These are phyloP conservation scores for Beauveria pseudobassiana DNA, from an alignment of 2,329 filamentous ascomycete genomes.

Conservation along the genomic window DNA sequence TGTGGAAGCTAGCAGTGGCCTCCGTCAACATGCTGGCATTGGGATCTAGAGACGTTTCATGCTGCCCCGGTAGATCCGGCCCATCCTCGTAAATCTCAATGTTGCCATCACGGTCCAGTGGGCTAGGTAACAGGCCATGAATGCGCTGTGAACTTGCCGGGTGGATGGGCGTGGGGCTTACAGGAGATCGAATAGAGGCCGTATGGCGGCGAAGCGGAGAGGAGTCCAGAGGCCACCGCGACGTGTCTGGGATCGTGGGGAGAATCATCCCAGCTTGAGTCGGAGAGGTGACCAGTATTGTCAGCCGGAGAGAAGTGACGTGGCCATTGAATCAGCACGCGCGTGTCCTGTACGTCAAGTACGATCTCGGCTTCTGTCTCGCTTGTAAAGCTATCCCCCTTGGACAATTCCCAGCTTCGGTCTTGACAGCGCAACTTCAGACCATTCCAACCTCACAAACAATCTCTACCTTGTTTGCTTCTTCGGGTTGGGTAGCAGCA, in stretches of 20 bases:
- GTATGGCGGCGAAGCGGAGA: slow-evolving; percentile 48
- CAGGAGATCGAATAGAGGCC: slow-evolving; percentile 61
- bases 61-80: slow-evolving; percentile 32
- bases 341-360: slow-evolving; percentile 87
- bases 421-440: slow-evolving; percentile 88
- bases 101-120: slow-evolving; percentile 29
- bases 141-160: slow-evolving; percentile 37
- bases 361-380: slow-evolving; percentile 90
- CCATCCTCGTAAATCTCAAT: slow-evolving; percentile 71
- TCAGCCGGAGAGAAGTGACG: slow-evolving; percentile 34
- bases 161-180: slow-evolving; percentile 53
- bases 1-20: slow-evolving; percentile 45
- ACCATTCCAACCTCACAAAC: slow-evolving; percentile 92
- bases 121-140: slow-evolving; percentile 34
- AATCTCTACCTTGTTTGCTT: slow-evolving; percentile 75
- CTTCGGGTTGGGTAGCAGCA: slow-evolving; percentile 56
- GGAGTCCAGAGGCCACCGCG: slow-evolving; percentile 43
- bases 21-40: slow-evolving; percentile 44
- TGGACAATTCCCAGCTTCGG: slow-evolving; percentile 74
- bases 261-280: slow-evolving; percentile 66
- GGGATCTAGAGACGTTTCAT: slow-evolving; percentile 19
- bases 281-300: slow-evolving; percentile 45
- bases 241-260: slow-evolving; percentile 32
- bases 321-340: slow-evolving; percentile 87
- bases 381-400: slow-evolving; percentile 84